Conservation (phyloP, 768 basidiomycete genomes). For the Pleurotus tuber-regium region DNA sequence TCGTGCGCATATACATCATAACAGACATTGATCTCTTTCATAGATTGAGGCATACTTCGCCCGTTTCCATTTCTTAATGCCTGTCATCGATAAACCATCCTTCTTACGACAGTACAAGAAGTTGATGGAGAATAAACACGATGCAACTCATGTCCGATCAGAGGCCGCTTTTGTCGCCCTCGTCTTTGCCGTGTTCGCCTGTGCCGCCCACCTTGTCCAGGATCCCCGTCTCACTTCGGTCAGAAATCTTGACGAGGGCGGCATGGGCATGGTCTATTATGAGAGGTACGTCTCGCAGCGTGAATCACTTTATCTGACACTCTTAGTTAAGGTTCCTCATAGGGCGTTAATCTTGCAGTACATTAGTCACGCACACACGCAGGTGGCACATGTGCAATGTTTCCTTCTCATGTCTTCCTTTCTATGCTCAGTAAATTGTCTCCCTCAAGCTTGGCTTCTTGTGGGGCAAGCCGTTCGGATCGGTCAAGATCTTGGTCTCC, state of each 20-base stretch:
- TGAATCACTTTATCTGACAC: conserved; percentile 11
- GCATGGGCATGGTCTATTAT: conserved; percentile 88
- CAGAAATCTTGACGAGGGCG: conserved; percentile 68
- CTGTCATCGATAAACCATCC: conserved; percentile 81
- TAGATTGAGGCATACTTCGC: conserved; percentile 88
- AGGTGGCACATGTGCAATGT: conserved; percentile 86
- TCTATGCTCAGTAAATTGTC: conserved; percentile 88
- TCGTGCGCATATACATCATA: not conserved
- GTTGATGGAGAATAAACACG: conserved; percentile 69
- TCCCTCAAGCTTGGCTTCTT: conserved; percentile 92
- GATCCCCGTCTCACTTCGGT: conserved; percentile 62
- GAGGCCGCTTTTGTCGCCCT: conserved; percentile 79
- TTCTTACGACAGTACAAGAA: conserved; percentile 71
- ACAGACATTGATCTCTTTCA: conserved; percentile 21
- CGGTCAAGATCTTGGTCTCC: conserved; percentile 89
- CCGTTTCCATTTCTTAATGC: conserved; percentile 85
- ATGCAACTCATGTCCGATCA: conserved; percentile 48
- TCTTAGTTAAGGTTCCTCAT: conserved; percentile 16
- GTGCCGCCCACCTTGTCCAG: conserved; percentile 75
- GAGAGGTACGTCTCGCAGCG: conserved; percentile 58
- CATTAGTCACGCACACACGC: conserved; percentile 84
- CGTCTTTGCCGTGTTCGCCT: conserved; percentile 89
- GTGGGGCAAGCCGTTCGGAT: conserved; percentile 88
- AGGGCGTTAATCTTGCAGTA: conserved; percentile 90
- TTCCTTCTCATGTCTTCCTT: conserved; percentile 88